Conservation (phyloP, 768 basidiomycete species). For the Tulasnella sp. region DNA sequence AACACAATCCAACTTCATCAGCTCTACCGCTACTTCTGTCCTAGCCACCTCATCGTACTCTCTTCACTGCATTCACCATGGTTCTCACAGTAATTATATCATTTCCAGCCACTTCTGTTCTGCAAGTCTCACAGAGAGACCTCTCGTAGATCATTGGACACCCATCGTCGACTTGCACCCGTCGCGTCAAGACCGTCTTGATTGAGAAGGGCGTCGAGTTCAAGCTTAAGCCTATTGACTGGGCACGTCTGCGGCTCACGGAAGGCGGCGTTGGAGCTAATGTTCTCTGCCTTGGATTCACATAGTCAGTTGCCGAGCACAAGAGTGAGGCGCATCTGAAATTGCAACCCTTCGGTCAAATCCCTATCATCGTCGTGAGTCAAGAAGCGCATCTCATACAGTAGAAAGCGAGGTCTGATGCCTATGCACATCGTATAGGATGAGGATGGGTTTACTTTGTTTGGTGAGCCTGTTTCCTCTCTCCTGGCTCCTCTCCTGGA, state of each 20-base stretch:
- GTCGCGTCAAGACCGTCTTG: constrained; percentile 55
- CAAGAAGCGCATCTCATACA: neutral
- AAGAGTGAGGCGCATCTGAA: constrained; percentile 43
- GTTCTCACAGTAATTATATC: neutral
- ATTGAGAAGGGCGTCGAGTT: constrained; percentile 63
- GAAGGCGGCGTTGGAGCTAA: neutral
- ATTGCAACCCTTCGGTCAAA: constrained; percentile 67
- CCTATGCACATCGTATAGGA: constrained; percentile 48
- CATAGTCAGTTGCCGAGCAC: constrained; percentile 32
- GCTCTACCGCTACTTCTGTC: neutral
- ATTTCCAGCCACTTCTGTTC: neutral
- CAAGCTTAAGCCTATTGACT: constrained; percentile 52
- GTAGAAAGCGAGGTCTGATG: neutral
- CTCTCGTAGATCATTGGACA: constrained; percentile 38
- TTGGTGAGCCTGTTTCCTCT: constrained; percentile 38
- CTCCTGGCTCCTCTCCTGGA: neutral
- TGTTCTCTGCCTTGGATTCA: neutral
- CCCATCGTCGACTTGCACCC: constrained; percentile 53
- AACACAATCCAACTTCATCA: neutral
- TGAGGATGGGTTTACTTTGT: constrained; percentile 61
- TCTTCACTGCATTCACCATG: neutral
- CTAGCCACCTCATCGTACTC: neutral
- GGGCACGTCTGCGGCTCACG: neutral
- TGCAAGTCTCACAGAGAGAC: neutral
- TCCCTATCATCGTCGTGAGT: constrained; percentile 56